Evolutionary conservation across 75 land plant genomes (phyloP).

Genomic region (Pinus taeda): DNA sequence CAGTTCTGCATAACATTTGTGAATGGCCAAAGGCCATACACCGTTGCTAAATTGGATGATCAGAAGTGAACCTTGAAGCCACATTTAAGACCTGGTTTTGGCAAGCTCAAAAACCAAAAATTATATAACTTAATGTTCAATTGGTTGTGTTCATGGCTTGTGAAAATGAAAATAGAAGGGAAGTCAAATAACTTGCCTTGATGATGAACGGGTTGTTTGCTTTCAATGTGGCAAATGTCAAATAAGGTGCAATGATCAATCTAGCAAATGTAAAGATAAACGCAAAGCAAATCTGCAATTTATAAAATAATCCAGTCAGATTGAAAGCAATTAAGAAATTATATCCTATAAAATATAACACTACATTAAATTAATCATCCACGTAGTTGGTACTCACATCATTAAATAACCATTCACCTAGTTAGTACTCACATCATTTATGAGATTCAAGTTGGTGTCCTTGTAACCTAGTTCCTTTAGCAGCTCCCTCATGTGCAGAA

Average conservation of each 20-base stretch:
- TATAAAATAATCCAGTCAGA: not conserved
- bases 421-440: slow-evolving; percentile 63
- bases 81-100: no score
- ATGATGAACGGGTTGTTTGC: slow-evolving; percentile 70
- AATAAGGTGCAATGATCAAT: slow-evolving; percentile 71
- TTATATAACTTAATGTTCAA: no score
- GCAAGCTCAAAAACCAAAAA: no score
- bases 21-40: no score
- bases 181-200: slow-evolving; percentile 46
- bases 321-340: not conserved
- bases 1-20: no score
- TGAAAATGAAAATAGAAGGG: no score
- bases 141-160: no score
- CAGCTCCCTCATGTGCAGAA: slow-evolving; percentile 82
- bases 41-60: no score
- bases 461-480: slow-evolving; percentile 84
- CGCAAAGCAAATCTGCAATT: slow-evolving; percentile 68
- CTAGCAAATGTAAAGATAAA: slow-evolving; percentile 73
- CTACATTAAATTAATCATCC: not conserved
- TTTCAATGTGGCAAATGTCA: slow-evolving; percentile 50
- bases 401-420: no score
- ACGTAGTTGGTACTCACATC: slow-evolving; percentile 52
- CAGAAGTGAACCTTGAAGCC: no score
- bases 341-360: not conserved
- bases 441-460: slow-evolving; percentile 63